Evolutionary conservation across 2,329 filamentous ascomycete genomes (phyloP).

Genomic region (Neobulgaria alba): DNA sequence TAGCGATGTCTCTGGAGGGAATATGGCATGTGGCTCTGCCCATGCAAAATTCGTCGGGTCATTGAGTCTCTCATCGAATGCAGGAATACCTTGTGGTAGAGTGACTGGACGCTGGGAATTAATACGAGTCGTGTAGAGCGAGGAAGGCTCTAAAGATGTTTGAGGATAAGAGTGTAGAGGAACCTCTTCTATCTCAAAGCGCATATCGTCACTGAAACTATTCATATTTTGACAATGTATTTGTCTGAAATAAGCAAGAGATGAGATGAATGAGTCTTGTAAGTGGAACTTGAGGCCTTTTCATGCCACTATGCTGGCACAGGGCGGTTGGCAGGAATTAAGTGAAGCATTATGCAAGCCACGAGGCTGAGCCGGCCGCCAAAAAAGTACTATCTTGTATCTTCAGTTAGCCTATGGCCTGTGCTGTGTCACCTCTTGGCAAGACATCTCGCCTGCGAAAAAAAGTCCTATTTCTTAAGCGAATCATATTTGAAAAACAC

Average conservation of each 20-base stretch:
- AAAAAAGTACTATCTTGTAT: constrained; percentile 11
- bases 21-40: background rate
- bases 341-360: constrained; percentile 1
- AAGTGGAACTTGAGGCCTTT: constrained; percentile 2
- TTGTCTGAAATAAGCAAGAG: constrained; percentile 1
- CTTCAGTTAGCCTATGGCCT: constrained; percentile 2
- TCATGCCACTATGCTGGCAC: background rate
- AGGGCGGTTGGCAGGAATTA: background rate
- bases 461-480: constrained; percentile 7
- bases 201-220: background rate
- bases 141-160: constrained; percentile 1
- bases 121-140: constrained; percentile 1
- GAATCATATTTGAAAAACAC: constrained; percentile 4
- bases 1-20: constrained; percentile 1
- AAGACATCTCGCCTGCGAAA: constrained; percentile 3
- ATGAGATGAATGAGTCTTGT: constrained; percentile 3
- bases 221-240: constrained; percentile 3
- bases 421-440: constrained; percentile 4
- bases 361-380: constrained; percentile 2
- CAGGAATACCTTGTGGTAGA: constrained; percentile 2
- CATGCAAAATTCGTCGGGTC: constrained; percentile 1
- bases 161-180: constrained; percentile 1
- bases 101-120: background rate
- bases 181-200: constrained; percentile 2
- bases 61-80: constrained; percentile 1